Evolutionary conservation across 192 early-diverging fungal genomes (phyloP), one percentile per base, ranked within the genome.

Genomic region (Jimgerdemannia lactiflua): DNA sequence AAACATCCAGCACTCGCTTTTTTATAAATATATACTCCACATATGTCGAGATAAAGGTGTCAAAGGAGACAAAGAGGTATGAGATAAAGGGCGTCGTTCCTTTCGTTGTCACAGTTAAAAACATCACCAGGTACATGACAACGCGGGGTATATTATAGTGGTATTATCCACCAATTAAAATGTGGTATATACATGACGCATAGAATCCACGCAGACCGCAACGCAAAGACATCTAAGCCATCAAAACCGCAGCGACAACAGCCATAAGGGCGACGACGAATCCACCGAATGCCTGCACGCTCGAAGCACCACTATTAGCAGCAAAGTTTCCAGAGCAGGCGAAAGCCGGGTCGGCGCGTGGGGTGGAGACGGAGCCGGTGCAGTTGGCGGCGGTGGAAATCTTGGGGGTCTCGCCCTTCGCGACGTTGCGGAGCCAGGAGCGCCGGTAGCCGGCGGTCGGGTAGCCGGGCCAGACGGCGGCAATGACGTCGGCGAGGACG

Each of bases 351-450:
- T 79, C 69, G 65, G 77, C 65, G 63, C 77, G 70, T 59, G 77
- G 74, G n/a, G 71, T 66, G 65, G 41, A 70, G 11, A 74, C 75
- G 6, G 73, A 59, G 72, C 74, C 69, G 10, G 88, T 86, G 76
- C 92, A 94, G 81, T 90, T 83, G 4, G 74, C 70, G 29, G 85
- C 82, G 8, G 77, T 81, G 70, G 82, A 73, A 9, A 84, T 73
- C 49, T 82, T 85, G 73, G 86, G 86, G n/a, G 82, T 4, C 67
- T 90, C 89, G 42, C 74, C 65, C 39, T 82, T 82, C 42, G 88
- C 91, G 76, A 94, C 75, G 68, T 94, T 91, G 77, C 93, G 91
- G 75, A 94, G 80, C 92, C 92, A 94, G 72, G 81, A 83, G 68
- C 89, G 87, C 43, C 74, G 42, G 74, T 86, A 88, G 17, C 79